Conservation (phyloP, 208 protist genomes). For the Wallacemonas sp. region DNA sequence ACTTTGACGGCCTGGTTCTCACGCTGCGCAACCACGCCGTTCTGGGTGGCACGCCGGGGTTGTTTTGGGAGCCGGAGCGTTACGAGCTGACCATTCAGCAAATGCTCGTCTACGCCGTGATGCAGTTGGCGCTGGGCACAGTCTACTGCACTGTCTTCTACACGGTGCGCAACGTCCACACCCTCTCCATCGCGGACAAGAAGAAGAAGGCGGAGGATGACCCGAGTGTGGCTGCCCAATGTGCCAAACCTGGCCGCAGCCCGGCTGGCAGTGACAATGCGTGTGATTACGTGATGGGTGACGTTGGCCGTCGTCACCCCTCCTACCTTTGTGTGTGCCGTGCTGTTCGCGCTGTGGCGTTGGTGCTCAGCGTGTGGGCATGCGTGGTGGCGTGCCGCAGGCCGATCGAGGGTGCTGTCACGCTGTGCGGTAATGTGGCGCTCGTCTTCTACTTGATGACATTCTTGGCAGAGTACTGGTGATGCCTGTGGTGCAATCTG, state of each 20-base stretch:
- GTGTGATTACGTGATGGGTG: conserved; percentile 40
- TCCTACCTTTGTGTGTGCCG: conserved; percentile 7
- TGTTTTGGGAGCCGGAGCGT: conserved; percentile 47
- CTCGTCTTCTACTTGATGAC: conserved; percentile 35
- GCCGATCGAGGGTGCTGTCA: conserved; percentile 53
- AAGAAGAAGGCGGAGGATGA: conserved; percentile 3
- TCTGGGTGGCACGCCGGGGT: conserved; percentile 23
- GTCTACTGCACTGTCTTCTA: conserved; percentile 44
- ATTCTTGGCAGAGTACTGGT: conserved; percentile 25
- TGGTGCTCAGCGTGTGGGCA: conserved; percentile 40
- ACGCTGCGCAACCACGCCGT: conserved; percentile 65
- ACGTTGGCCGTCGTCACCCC: conserved; percentile 31
- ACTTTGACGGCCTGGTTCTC: conserved; percentile 68
- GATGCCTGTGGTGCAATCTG: background rate
- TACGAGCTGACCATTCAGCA: conserved; percentile 35
- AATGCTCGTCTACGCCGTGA: conserved; percentile 29
- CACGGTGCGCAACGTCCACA: conserved; percentile 28
- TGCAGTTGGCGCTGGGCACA: conserved; percentile 36
- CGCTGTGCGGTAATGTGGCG: conserved; percentile 40
- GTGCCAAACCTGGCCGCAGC: too few relatives aligned
- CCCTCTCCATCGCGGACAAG: conserved; percentile 1
- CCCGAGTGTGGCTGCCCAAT: background rate
- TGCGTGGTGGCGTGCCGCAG: conserved; percentile 48
- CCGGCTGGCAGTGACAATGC: background rate
- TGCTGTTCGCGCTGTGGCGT: conserved; percentile 4